Percentiles rank a stretch among this genome's conserved stretches.
Conservation (phyloP, 2,329 filamentous ascomycete species). For the Paecilomyces variotii region DNA sequence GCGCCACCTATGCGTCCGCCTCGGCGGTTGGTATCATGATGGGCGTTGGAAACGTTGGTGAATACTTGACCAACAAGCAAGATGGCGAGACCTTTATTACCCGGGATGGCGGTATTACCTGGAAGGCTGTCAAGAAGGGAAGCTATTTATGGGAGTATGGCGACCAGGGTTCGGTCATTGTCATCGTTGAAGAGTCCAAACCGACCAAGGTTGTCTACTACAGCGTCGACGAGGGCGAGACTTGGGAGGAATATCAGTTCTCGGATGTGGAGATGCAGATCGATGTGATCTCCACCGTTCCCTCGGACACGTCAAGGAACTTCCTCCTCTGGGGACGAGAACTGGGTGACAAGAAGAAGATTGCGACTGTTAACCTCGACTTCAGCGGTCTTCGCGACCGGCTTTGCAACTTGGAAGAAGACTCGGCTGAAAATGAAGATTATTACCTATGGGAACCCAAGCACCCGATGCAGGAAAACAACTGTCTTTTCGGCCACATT, state of each 20-base stretch:
- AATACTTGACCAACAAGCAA: slow-evolving; percentile 55
- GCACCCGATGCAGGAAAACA: slow-evolving; percentile 68
- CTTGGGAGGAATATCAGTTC: slow-evolving; percentile 72
- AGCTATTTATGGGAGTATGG: slow-evolving; percentile 90
- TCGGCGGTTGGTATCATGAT: slow-evolving; percentile 88
- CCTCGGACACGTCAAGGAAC: slow-evolving; percentile 80
- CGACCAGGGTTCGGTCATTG: slow-evolving; percentile 87
- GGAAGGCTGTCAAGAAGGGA: slow-evolving; percentile 80
- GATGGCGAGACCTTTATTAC: slow-evolving; percentile 88
- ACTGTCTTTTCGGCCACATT: slow-evolving; percentile 88
- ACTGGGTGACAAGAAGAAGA: slow-evolving; percentile 33
- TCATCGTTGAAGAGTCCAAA: slow-evolving; percentile 67
- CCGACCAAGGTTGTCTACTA: slow-evolving; percentile 65
- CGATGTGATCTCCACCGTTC: slow-evolving; percentile 75
- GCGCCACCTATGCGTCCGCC: slow-evolving; percentile 79
- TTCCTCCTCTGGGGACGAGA: slow-evolving; percentile 78
- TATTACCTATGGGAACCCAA: slow-evolving; percentile 83
- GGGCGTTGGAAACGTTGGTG: slow-evolving; percentile 83
- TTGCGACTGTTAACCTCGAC: slow-evolving; percentile 76
- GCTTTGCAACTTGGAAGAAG: slow-evolving; percentile 60
- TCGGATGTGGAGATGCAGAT: slow-evolving; percentile 62
- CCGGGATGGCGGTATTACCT: slow-evolving; percentile 79
- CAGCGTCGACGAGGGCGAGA: slow-evolving; percentile 70
- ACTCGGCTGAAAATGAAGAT: slow-evolving; percentile 51
- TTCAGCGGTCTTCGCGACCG: slow-evolving; percentile 72